Conservation (phyloP, 164 flowering plant species). For the Vitis amurensis region DNA sequence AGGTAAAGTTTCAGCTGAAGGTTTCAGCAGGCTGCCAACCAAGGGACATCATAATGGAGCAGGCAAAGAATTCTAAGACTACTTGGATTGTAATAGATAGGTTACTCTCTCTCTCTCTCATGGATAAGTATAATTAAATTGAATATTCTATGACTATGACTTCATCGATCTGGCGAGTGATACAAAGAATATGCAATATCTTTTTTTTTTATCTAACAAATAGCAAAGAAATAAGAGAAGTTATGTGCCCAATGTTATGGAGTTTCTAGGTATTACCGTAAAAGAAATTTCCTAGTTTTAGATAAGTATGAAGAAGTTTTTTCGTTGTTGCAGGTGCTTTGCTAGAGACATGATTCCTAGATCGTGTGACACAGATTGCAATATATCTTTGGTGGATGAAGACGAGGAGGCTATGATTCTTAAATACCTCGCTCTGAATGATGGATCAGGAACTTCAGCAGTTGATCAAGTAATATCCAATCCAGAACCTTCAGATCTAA, state of each 20-base stretch:
- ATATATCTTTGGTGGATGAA: conserved; percentile 26
- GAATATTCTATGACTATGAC: neutral
- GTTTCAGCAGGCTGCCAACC: conserved; percentile 29
- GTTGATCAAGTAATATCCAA: neutral
- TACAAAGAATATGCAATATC: neutral
- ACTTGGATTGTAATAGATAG: conserved; percentile 40
- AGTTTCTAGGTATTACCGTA: neutral
- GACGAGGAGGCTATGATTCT: conserved; percentile 15
- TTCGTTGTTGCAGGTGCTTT: conserved; percentile 32
- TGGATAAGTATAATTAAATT: too few species aligned
- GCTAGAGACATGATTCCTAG: conserved; percentile 18
- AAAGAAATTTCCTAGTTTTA: neutral
- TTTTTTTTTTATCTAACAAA: neutral
- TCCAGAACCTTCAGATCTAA: conserved; percentile 6
- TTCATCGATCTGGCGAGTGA: neutral
- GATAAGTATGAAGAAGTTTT: neutral
- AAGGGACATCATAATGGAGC: conserved; percentile 21
- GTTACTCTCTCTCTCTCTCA: conserved; percentile 17
- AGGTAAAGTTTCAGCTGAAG: conserved; percentile 39
- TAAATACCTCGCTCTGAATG: neutral
- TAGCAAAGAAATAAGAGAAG: too few species aligned
- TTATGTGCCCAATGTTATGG: neutral
- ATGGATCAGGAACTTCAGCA: neutral
- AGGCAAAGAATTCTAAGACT: conserved; percentile 26
- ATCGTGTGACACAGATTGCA: conserved; percentile 16